Evolutionary conservation across 2,329 filamentous ascomycete genomes (phyloP).

Genomic region (Paecilomyces sp.): DNA sequence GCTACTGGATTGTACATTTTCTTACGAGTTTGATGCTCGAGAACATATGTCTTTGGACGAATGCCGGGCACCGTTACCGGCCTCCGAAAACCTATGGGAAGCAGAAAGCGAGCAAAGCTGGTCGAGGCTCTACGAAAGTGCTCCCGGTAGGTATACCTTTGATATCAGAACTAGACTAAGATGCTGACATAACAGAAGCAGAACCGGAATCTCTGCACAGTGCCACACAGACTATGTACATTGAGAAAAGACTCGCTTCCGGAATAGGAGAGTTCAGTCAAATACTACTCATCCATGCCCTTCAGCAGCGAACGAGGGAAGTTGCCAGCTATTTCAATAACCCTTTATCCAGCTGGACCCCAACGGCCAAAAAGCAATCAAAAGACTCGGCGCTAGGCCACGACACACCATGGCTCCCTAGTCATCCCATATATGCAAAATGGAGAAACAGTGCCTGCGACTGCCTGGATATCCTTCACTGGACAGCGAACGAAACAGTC

Average conservation of each 20-base stretch:
- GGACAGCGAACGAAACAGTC: constrained; percentile 49
- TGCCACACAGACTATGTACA: constrained; percentile 41
- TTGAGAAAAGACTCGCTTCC: constrained; percentile 40
- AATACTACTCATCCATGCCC: constrained; percentile 43
- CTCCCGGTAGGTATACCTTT: constrained; percentile 11
- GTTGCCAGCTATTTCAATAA: constrained; percentile 39
- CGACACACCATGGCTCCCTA: constrained; percentile 40
- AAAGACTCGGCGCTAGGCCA: constrained; percentile 25
- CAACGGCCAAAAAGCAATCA: constrained; percentile 34
- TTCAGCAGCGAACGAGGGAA: constrained; percentile 45
- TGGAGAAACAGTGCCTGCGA: constrained; percentile 39
- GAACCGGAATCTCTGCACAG: constrained; percentile 31
- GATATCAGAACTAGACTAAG: no score
- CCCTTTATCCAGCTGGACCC: constrained; percentile 40
- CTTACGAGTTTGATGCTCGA: constrained; percentile 29
- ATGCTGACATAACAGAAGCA: background rate
- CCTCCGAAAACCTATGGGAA: constrained; percentile 36
- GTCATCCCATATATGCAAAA: constrained; percentile 40
- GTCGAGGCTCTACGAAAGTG: constrained; percentile 18
- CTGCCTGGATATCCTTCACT: constrained; percentile 50
- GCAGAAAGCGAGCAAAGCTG: constrained; percentile 26
- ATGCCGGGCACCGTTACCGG: constrained; percentile 32
- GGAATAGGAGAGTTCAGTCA: constrained; percentile 44
- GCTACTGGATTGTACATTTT: constrained; percentile 37
- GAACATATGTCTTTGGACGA: constrained; percentile 34